phyloP scores from a whole-genome alignment of 2,329 filamentous ascomycete genomes.

The Cladosporium cucumerinum region DNA sequence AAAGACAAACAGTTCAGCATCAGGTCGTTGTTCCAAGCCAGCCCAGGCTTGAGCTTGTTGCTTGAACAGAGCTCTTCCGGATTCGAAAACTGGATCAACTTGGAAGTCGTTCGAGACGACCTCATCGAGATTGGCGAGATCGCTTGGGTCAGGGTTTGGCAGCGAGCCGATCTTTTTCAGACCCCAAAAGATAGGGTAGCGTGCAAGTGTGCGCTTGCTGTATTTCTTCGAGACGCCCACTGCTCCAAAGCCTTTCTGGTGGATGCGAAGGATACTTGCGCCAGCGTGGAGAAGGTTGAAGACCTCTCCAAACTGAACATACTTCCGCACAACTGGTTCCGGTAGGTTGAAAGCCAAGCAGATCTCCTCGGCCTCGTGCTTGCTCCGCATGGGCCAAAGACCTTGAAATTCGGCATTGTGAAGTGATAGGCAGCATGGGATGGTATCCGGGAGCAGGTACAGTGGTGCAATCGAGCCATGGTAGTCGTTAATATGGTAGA shows the following conservation, averaged over 20 bases:
- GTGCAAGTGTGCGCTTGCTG: slow-evolving; percentile 62
- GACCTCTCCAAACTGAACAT: slow-evolving; percentile 66
- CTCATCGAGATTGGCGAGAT: slow-evolving; percentile 59
- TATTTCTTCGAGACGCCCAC: slow-evolving; percentile 68
- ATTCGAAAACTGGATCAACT: slow-evolving; percentile 56
- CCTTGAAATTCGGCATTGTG: slow-evolving; percentile 70
- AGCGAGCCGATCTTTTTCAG: slow-evolving; percentile 60
- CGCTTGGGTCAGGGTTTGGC: slow-evolving; percentile 63
- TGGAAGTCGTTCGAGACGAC: slow-evolving; percentile 48
- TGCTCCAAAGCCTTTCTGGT: slow-evolving; percentile 65
- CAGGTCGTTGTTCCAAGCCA: slow-evolving; percentile 57
- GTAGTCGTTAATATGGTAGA: slow-evolving; percentile 66
- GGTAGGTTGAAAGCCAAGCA: slow-evolving; percentile 64
- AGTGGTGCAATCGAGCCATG: slow-evolving; percentile 62
- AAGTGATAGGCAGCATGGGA: slow-evolving; percentile 61
- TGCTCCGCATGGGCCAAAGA: slow-evolving; percentile 63
- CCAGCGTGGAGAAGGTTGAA: slow-evolving; percentile 66
- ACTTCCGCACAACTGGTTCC: slow-evolving; percentile 54
- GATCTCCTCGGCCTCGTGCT: slow-evolving; percentile 60
- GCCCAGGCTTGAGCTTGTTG: slow-evolving; percentile 66
- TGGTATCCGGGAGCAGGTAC: slow-evolving; percentile 60
- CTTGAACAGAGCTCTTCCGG: slow-evolving; percentile 51
- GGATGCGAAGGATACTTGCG: slow-evolving; percentile 63
- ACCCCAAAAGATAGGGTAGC: slow-evolving; percentile 69
- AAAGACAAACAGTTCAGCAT: slow-evolving; percentile 65